These are phyloP conservation scores for Coemansia sp. DNA, from an alignment of 371 early-diverging fungal genomes.

Conservation along the genomic window DNA sequence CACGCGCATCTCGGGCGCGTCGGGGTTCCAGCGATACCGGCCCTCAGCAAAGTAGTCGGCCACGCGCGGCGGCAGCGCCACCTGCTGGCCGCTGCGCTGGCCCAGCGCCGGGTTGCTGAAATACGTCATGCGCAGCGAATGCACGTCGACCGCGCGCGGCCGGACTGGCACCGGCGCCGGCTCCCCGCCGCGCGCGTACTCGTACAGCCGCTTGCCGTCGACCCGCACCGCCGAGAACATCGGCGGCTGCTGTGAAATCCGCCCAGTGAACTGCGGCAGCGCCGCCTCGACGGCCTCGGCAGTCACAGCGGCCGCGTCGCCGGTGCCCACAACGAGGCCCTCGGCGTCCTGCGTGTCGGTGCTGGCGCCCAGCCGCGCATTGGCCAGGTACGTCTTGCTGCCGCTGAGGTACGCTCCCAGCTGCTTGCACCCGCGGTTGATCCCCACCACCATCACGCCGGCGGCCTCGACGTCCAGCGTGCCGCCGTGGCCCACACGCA, in stretches of 20 bases:
- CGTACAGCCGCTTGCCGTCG: constrained; percentile 61
- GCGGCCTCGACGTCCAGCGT: constrained; percentile 63
- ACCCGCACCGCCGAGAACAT: constrained; percentile 58
- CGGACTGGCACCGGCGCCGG: constrained; percentile 43
- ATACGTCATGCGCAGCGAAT: constrained; percentile 13
- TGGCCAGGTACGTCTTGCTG: constrained; percentile 47
- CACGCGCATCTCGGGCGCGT: neutral
- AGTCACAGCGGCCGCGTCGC: constrained; percentile 44
- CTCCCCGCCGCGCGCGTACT: constrained; percentile 56
- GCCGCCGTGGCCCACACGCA: constrained; percentile 59
- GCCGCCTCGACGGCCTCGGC: constrained; percentile 32
- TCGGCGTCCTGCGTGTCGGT: constrained; percentile 57
- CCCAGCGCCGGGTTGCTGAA: constrained; percentile 7
- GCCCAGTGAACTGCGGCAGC: constrained; percentile 53
- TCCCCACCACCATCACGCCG: constrained; percentile 55
- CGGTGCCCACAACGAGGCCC: constrained; percentile 44
- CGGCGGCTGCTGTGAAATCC: constrained; percentile 58
- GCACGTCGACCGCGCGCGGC: constrained; percentile 16
- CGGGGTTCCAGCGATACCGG: neutral
- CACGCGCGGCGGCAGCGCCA: constrained; percentile 11
- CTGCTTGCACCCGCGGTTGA: constrained; percentile 52
- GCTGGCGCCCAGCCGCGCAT: constrained; percentile 53
- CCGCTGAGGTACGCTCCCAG: constrained; percentile 32
- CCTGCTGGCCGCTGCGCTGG: constrained; percentile 8
- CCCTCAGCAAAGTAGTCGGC: constrained; percentile 20